Percentiles rank a stretch among this genome's conserved stretches.
Conservation (phyloP, 345 rosid genomes). For the Brassica incana region DNA sequence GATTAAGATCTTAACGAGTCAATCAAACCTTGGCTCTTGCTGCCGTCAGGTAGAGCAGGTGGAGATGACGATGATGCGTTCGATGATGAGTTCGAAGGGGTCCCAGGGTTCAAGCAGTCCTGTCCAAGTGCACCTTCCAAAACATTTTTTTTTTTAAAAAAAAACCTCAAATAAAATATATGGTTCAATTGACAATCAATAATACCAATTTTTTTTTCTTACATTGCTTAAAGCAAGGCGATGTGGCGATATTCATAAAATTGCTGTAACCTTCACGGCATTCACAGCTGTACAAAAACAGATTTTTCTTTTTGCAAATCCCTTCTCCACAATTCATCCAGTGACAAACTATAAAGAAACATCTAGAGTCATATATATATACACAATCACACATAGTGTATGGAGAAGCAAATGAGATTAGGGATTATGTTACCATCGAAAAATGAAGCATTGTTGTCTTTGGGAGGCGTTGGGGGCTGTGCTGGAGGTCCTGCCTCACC, state of each 20-base stretch:
- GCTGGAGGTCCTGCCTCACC: slow-evolving; percentile 47
- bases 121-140: slow-evolving; percentile 71
- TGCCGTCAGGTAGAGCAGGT: slow-evolving; percentile 35
- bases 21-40: slow-evolving; percentile 51
- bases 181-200: neutral
- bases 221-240: slow-evolving; percentile 76
- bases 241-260: slow-evolving; percentile 60
- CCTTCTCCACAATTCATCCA: slow-evolving; percentile 86
- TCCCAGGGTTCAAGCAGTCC: slow-evolving; percentile 67
- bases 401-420: neutral
- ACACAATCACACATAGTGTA: neutral
- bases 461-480: slow-evolving; percentile 39
- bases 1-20: neutral
- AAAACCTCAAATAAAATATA: neutral
- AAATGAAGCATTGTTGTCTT: slow-evolving; percentile 42
- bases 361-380: neutral
- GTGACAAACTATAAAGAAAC: slow-evolving; percentile 50
- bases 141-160: neutral
- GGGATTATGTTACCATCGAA: slow-evolving; percentile 51
- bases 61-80: slow-evolving; percentile 44
- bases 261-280: slow-evolving; percentile 61
- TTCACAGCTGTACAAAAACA: slow-evolving; percentile 47
- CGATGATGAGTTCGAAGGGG: slow-evolving; percentile 27
- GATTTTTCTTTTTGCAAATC: slow-evolving; percentile 59
- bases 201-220: slow-evolving; percentile 30